Evolutionary conservation across 2,329 filamentous ascomycete genomes (phyloP).

Genomic region (Ceratocystis cubensis): DNA sequence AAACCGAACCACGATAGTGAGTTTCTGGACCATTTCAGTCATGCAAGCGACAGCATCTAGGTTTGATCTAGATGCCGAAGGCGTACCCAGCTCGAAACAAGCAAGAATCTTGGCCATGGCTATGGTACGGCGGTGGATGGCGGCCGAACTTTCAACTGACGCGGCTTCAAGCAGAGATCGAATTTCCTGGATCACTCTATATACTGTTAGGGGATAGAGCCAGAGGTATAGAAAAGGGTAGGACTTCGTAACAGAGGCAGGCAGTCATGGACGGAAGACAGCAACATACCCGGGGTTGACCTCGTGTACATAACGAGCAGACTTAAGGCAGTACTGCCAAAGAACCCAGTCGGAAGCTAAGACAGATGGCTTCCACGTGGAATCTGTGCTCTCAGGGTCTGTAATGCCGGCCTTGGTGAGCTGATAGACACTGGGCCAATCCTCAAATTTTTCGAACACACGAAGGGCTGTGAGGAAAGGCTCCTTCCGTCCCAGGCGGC

Average conservation of each 20-base stretch:
- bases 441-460: constrained; percentile 29
- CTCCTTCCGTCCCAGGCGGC: constrained; percentile 37
- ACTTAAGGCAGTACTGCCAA: constrained; percentile 28
- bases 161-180: constrained; percentile 27
- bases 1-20: constrained; percentile 17
- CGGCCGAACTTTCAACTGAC: constrained; percentile 26
- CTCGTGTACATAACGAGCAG: constrained; percentile 23
- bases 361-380: constrained; percentile 30
- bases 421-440: constrained; percentile 34
- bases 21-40: constrained; percentile 18
- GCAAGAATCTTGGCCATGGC: constrained; percentile 31
- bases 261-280: too few species aligned
- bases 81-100: constrained; percentile 28
- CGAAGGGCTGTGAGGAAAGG: constrained; percentile 33
- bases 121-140: constrained; percentile 33
- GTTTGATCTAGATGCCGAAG: not conserved
- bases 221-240: too few species aligned
- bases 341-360: constrained; percentile 34
- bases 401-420: constrained; percentile 36
- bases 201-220: not conserved
- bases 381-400: constrained; percentile 28
- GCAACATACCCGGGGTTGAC: constrained; percentile 17
- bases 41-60: constrained; percentile 12
- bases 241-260: too few species aligned
- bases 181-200: constrained; percentile 25